Evolutionary conservation across 139 green algal genomes (phyloP), one percentile per base, ranked within the genome.

Genomic region (Dunaliella sp.): DNA sequence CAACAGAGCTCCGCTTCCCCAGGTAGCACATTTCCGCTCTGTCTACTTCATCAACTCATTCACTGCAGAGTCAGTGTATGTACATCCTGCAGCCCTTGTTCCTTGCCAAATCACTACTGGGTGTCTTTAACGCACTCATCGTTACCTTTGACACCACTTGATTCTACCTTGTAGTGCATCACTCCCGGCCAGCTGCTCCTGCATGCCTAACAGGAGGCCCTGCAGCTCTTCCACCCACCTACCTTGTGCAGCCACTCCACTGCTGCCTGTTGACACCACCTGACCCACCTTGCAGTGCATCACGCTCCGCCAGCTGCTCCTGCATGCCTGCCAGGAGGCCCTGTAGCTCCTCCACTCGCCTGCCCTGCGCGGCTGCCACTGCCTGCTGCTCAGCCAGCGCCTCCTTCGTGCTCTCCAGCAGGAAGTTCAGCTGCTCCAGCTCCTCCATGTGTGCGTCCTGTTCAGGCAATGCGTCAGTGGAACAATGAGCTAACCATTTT

Each of bases 151-250:
- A n/a, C n/a, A n/a, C n/a, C n/a, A n/a, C n/a, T n/a, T n/a, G n/a
- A n/a, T n/a, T n/a, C n/a, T n/a, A n/a, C 88, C 90, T 84, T 96
- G 72, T 38, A 86, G 31, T 0, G 85, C 87, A 80, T 94, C 91
- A 38, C 92, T 75, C 1, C 86, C 85, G 0, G 48, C 7, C 36
- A 87, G 80, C 22, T 78, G 36, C 48, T 90, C 84, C 77, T 86
- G 58, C 83, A 88, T 32, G 16, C 24, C 76, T 33, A 0, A 30
- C 28, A 88, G 83, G 80, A 87, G 76, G 0, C 32, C 81, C 35
- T 85, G 33, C 58, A 90, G 36, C 38, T 87, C 81, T 26, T 36
- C 75, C 26, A 87, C n/a, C 32, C 78, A 72, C 1, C 72, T 26
- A 21, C 84, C 36, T 78, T 83, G 34, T 48, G 86, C 38, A 16